Evolutionary conservation across 306 rosid species (phyloP).

Genomic region (Vigna radiata): DNA sequence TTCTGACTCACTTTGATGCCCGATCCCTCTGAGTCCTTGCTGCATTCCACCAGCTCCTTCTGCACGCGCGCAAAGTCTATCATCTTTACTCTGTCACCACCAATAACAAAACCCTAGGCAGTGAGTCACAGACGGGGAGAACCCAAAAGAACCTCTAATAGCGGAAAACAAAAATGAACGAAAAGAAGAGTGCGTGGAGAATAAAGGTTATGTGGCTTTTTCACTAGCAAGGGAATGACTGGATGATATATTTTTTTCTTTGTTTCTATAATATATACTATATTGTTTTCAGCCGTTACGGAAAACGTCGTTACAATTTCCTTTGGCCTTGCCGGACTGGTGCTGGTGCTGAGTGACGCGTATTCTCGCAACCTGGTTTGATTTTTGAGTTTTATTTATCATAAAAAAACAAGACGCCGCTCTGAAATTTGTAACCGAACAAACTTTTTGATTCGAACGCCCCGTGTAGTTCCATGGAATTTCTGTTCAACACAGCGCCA

Average conservation of each 20-base stretch:
- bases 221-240: background rate
- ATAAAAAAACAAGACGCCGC: too few species aligned
- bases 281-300: background rate
- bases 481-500: background rate
- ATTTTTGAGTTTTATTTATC: too few species aligned
- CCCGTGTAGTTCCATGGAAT: background rate
- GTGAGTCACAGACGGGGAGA: constrained; percentile 5
- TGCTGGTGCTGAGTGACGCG: background rate
- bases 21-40: constrained; percentile 76
- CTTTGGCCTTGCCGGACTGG: background rate
- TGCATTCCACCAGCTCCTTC: constrained; percentile 95
- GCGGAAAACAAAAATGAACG: background rate
- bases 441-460: background rate
- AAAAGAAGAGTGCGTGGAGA: background rate
- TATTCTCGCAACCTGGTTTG: background rate
- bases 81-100: constrained; percentile 62
- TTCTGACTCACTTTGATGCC: constrained; percentile 83
- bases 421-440: background rate
- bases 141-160: background rate
- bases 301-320: background rate
- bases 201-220: background rate
- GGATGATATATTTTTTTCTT: background rate
- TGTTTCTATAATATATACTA: too few species aligned
- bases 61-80: constrained; percentile 93
- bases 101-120: constrained; percentile 46